Base-by-base conservation (phyloP, 176 grass and related monocot genomes). In the Triticum urartu region DNA sequence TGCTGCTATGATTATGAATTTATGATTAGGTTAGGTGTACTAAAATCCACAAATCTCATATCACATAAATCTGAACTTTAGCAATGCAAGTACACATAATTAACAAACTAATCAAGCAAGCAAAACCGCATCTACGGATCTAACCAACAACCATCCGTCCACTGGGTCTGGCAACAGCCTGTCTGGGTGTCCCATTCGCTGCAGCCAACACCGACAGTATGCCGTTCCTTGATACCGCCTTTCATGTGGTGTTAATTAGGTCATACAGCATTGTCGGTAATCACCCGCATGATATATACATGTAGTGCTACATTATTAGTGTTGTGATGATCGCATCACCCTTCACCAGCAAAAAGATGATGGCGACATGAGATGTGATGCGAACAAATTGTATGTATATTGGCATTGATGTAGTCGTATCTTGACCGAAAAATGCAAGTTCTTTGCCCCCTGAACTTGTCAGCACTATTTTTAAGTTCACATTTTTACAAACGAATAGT, bases 141-240 rank as follows among this genome's bases (percentile, higher is more conserved):
- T n/a, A 70, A 36, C 77, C 69, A 88, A 52, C 89, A 18, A 91
- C 68, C 85, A 76, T 38, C 81, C 85, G 69, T 38, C 81, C 45
- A 87, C 60, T 75, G 54, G 54, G 54, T 58, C 54, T 20, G 21
- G 85, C 60, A 50, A 64, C 81, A 84, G 81, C 45, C 81, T 84
- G 56, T 76, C 68, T 39, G 15, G 34, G 59, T 81, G 85, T 85
- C 85, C 84, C 77, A 76, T 85, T 62, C 62, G n/a, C 34, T 13
- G 12, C 70, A 91, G 68, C 68, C 69, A 88, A 82, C 81, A 25
- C 69, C 77, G 77, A 70, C 81, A 52, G 77, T 72, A 39, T 33
- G 80, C 38, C 76, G 38, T 45, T 68, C 3, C 60, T 48, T 68
- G 45, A 80, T 68, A 68, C 85, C 28, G 43, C 28, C 0, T 66